phyloP scores from a whole-genome alignment of 768 basidiomycete species.

The Cyclocybe cylindracea region DNA sequence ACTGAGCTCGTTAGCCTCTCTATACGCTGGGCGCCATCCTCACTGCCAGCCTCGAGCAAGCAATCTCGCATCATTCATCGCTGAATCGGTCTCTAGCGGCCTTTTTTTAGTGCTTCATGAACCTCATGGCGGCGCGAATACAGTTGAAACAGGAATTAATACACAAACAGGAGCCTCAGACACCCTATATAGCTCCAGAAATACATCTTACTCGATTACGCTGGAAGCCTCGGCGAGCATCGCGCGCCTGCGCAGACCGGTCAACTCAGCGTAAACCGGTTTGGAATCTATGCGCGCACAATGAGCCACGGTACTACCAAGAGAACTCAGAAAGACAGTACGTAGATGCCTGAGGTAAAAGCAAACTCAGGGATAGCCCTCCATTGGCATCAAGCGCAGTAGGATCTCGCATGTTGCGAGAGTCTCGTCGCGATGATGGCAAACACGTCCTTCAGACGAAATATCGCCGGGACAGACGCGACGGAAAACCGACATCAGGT shows the following conservation, averaged over 20 bases:
- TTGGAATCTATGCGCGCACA: background rate
- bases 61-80: too few species aligned
- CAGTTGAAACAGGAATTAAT: too few species aligned
- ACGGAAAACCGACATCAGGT: slow-evolving; percentile 34
- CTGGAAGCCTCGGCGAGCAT: slow-evolving; percentile 2
- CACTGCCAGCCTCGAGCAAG: too few species aligned
- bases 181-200: too few species aligned
- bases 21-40: too few species aligned
- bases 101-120: too few species aligned
- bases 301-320: background rate
- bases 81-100: too few species aligned
- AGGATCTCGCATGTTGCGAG: slow-evolving; percentile 32
- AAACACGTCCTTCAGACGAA: slow-evolving; percentile 29
- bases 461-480: slow-evolving; percentile 40
- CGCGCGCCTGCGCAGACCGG: slow-evolving; percentile 8
- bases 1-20: too few species aligned
- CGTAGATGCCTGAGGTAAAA: slow-evolving; percentile 15
- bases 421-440: slow-evolving; percentile 24
- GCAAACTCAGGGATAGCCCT: slow-evolving; percentile 18
- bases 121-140: too few species aligned
- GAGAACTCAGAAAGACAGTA: background rate
- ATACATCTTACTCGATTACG: too few species aligned
- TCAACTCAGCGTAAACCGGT: slow-evolving; percentile 8
- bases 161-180: too few species aligned
- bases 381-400: slow-evolving; percentile 26